Percentiles rank a stretch among this genome's conserved stretches.
Evolutionary conservation across 768 basidiomycete genomes (phyloP).

Genomic region (Rhodotorula sphaerocarpa): DNA sequence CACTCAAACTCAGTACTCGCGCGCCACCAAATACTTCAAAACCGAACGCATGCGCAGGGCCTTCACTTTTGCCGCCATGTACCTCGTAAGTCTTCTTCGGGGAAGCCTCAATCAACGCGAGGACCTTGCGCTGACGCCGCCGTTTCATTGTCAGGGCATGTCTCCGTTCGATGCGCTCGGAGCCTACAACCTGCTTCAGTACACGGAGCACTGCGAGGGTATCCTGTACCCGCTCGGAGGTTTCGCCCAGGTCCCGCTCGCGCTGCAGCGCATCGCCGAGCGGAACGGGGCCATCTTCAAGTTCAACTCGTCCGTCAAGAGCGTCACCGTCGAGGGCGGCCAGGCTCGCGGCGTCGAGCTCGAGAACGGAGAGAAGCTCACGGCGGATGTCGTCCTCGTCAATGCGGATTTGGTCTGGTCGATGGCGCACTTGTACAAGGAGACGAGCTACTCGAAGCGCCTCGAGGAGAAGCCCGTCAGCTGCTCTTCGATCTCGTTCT

Average conservation of each 20-base stretch:
- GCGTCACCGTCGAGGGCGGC: slow-evolving; percentile 39
- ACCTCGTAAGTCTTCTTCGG: slow-evolving; percentile 29
- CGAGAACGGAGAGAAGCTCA: slow-evolving; percentile 38
- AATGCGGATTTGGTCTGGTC: slow-evolving; percentile 48
- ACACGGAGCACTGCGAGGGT: slow-evolving; percentile 45
- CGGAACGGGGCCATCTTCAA: slow-evolving; percentile 43
- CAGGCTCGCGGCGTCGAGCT: slow-evolving; percentile 43
- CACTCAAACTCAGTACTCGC: slow-evolving; percentile 30
- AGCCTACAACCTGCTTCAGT: slow-evolving; percentile 47
- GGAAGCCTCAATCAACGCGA: neutral
- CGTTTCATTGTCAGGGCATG: slow-evolving; percentile 33
- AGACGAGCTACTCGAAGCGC: slow-evolving; percentile 30
- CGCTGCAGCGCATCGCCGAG: slow-evolving; percentile 43
- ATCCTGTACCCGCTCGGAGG: slow-evolving; percentile 43
- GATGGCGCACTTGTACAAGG: slow-evolving; percentile 44
- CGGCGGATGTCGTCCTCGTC: slow-evolving; percentile 41
- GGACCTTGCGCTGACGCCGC: too few species aligned
- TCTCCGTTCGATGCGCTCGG: slow-evolving; percentile 48
- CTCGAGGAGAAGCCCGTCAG: slow-evolving; percentile 34
- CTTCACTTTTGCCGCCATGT: slow-evolving; percentile 47
- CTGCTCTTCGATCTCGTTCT: slow-evolving; percentile 48
- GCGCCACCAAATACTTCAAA: slow-evolving; percentile 38
- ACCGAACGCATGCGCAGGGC: slow-evolving; percentile 45
- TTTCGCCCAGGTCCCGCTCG: slow-evolving; percentile 41
- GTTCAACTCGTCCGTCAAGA: slow-evolving; percentile 43